phyloP scores from a whole-genome alignment of 2,329 filamentous ascomycete species.

The Penicillium sp. region DNA sequence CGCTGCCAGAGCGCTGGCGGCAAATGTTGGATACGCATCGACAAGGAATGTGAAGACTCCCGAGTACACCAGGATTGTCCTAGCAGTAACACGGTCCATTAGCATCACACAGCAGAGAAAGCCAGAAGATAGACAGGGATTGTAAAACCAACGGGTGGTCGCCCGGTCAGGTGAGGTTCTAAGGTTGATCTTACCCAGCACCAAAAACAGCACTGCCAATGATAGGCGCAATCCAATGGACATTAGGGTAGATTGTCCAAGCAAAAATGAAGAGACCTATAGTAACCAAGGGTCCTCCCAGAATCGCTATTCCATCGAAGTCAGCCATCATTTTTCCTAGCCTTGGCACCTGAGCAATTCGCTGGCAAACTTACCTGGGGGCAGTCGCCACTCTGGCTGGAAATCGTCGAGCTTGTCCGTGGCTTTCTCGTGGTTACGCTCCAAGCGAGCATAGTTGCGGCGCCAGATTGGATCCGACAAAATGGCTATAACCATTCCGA shows the following conservation, averaged over 20 bases:
- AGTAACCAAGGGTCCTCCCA: slow-evolving; percentile 68
- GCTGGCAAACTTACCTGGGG: slow-evolving; percentile 47
- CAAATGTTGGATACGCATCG: slow-evolving; percentile 45
- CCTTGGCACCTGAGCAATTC: neutral
- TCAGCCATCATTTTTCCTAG: neutral
- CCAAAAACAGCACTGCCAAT: slow-evolving; percentile 66
- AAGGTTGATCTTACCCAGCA: slow-evolving; percentile 49
- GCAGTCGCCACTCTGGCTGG: slow-evolving; percentile 80
- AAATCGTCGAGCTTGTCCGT: slow-evolving; percentile 40
- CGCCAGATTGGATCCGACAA: slow-evolving; percentile 42
- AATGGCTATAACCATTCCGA: slow-evolving; percentile 41
- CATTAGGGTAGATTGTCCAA: slow-evolving; percentile 64
- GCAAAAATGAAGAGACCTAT: slow-evolving; percentile 79
- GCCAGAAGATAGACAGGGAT: neutral
- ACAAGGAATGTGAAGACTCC: slow-evolving; percentile 85
- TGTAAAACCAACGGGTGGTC: neutral
- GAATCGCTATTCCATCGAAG: slow-evolving; percentile 41
- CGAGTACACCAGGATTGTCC: slow-evolving; percentile 67
- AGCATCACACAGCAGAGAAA: slow-evolving; percentile 19
- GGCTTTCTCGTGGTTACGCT: slow-evolving; percentile 31
- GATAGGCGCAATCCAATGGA: slow-evolving; percentile 70
- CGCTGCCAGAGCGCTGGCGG: slow-evolving; percentile 61
- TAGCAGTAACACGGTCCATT: slow-evolving; percentile 31
- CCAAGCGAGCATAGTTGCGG: slow-evolving; percentile 36
- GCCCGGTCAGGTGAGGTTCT: slow-evolving; percentile 18